Conservation (phyloP, 108 stramenopile genomes). For the Cyclostephanos invisitatus region DNA sequence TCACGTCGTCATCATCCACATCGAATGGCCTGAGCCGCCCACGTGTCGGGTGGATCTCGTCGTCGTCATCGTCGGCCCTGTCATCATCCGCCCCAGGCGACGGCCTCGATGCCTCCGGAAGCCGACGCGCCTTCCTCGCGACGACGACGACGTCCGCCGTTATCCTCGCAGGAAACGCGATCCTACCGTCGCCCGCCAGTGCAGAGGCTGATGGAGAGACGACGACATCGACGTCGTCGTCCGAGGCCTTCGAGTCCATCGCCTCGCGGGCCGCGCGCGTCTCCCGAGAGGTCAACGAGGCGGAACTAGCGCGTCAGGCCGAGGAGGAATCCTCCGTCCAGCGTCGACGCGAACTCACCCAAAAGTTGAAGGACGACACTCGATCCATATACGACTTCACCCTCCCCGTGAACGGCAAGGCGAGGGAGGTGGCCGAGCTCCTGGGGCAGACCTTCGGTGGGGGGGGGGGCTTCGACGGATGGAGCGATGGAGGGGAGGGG, state of each 20-base stretch:
- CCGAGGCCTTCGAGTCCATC: conserved; percentile 63
- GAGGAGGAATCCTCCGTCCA: conserved; percentile 26
- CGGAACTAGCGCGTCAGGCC: conserved; percentile 16
- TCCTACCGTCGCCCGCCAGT: conserved; percentile 4
- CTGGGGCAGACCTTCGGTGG: conserved; percentile 53
- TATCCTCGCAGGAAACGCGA: conserved; percentile 6
- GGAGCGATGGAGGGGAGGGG: conserved; percentile 44
- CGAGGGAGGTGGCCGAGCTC: conserved; percentile 51
- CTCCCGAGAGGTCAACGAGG: conserved; percentile 44
- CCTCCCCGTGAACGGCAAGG: conserved; percentile 65
- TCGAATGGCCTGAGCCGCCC: neutral
- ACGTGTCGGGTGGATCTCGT: neutral
- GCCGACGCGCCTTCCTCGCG: conserved; percentile 36
- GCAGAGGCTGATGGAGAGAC: neutral
- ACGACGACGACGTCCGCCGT: conserved; percentile 15
- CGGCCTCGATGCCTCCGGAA: neutral
- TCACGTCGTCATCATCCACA: neutral
- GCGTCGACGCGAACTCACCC: conserved; percentile 21
- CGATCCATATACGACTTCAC: conserved; percentile 85
- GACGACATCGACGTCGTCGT: neutral
- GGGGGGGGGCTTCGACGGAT: conserved; percentile 10
- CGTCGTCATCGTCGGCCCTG: neutral
- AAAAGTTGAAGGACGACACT: conserved; percentile 47
- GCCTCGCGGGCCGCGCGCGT: conserved; percentile 70
- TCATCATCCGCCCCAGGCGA: neutral